Evolutionary conservation across 257 asterid genomes (phyloP).

Genomic region (Nicotiana tomentosiformis): DNA sequence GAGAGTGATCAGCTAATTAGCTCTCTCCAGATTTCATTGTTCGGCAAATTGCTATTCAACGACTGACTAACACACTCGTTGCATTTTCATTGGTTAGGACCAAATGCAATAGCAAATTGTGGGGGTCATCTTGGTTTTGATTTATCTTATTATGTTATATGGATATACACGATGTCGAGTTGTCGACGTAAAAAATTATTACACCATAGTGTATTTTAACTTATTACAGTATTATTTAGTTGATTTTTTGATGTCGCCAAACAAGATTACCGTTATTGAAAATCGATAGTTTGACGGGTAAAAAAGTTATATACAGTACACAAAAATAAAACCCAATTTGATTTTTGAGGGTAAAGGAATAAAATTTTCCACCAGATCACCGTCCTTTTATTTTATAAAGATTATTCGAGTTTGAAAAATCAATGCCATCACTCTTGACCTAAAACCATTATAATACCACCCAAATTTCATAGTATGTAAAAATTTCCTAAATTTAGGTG

Average conservation of each 20-base stretch:
- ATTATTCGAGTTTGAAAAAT: not conserved
- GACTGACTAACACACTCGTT: not conserved
- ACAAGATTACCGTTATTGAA: not conserved
- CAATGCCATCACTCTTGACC: slow-evolving; percentile 9
- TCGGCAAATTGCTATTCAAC: not conserved
- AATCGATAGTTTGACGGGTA: too few relatives aligned
- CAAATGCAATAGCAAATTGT: not conserved
- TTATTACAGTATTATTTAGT: too few relatives aligned
- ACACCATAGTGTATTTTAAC: not conserved
- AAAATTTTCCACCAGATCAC: too few relatives aligned
- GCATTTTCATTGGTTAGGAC: slow-evolving; percentile 9
- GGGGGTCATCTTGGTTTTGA: not conserved
- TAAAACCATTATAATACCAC: not conserved
- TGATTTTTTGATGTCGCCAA: too few relatives aligned
- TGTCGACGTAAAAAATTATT: too few relatives aligned
- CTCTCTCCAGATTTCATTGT: not conserved
- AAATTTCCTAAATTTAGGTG: not conserved
- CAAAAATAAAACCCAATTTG: too few relatives aligned
- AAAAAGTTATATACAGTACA: too few relatives aligned
- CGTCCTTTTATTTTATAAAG: not conserved
- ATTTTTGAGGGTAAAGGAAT: too few relatives aligned
- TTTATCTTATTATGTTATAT: not conserved
- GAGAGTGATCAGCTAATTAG: not conserved
- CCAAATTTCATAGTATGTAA: not conserved
- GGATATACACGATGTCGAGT: not conserved